Evolutionary conservation across 805 yeast species (phyloP).

Genomic region (Dipodascus geniculatus): DNA sequence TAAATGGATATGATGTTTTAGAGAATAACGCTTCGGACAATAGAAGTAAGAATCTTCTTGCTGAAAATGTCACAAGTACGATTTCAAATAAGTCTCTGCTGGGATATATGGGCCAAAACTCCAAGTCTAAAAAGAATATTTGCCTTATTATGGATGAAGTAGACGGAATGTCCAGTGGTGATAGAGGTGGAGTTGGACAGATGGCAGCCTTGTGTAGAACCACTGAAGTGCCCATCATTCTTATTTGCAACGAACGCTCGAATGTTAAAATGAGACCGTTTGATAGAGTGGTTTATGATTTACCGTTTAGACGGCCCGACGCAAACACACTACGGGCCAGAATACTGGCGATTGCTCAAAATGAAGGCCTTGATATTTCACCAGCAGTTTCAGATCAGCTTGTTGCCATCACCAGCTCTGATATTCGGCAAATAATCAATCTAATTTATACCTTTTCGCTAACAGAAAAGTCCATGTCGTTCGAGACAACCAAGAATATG

Average conservation of each 20-base stretch:
- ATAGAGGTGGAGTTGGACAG: constrained; percentile 95
- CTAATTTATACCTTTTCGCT: constrained; percentile 73
- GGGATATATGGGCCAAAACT: constrained; percentile 44
- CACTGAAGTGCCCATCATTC: constrained; percentile 80
- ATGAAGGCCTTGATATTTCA: constrained; percentile 74
- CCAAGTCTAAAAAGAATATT: constrained; percentile 41
- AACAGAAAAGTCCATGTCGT: constrained; percentile 53
- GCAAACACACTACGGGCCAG: constrained; percentile 73
- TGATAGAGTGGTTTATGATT: constrained; percentile 69
- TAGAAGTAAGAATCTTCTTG: constrained; percentile 68
- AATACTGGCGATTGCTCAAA: constrained; percentile 76
- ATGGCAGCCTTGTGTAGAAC: constrained; percentile 76
- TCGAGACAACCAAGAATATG: constrained; percentile 46
- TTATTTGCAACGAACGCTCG: constrained; percentile 86
- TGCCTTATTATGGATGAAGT: constrained; percentile 96
- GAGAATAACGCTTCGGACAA: constrained; percentile 88
- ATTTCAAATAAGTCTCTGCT: constrained; percentile 73
- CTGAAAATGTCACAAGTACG: constrained; percentile 55
- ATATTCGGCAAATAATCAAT: constrained; percentile 88
- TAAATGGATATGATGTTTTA: constrained; percentile 65
- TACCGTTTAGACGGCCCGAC: constrained; percentile 82
- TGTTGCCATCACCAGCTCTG: constrained; percentile 76
- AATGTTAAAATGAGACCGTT: constrained; percentile 94
- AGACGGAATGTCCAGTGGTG: constrained; percentile 98
- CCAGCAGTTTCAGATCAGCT: constrained; percentile 73